phyloP scores from a whole-genome alignment of 768 basidiomycete genomes.

The Dioszegia hungarica region DNA sequence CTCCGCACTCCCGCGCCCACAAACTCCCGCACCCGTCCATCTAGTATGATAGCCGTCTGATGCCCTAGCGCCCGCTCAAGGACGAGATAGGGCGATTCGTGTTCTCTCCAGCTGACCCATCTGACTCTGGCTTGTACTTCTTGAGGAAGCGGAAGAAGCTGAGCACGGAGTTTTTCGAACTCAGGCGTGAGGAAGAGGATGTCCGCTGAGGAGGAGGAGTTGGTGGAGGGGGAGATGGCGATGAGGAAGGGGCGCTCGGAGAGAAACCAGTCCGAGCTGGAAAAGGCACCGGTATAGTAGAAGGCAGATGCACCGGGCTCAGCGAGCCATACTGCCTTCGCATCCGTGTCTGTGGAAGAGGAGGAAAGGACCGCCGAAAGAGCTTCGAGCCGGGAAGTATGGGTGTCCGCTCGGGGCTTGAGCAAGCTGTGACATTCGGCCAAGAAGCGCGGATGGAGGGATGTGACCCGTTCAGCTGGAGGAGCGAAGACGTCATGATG shows the following conservation, averaged over 20 bases:
- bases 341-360: neutral
- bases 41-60: slow-evolving; percentile 53
- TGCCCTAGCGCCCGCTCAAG: slow-evolving; percentile 49
- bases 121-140: slow-evolving; percentile 41
- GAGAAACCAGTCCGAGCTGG: slow-evolving; percentile 60
- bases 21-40: slow-evolving; percentile 30
- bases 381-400: slow-evolving; percentile 12
- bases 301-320: slow-evolving; percentile 70
- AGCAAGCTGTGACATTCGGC: slow-evolving; percentile 14
- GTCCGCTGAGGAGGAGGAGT: neutral
- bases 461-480: neutral
- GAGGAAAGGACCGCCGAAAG: slow-evolving; percentile 4
- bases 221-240: slow-evolving; percentile 55
- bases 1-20: slow-evolving; percentile 60
- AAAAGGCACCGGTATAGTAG: slow-evolving; percentile 68
- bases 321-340: slow-evolving; percentile 57
- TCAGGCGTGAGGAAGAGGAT: slow-evolving; percentile 67
- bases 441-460: slow-evolving; percentile 11
- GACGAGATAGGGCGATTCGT: slow-evolving; percentile 62
- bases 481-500: neutral
- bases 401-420: slow-evolving; percentile 1
- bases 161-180: slow-evolving; percentile 72
- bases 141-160: slow-evolving; percentile 56
- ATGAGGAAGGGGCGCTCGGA: slow-evolving; percentile 76
- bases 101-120: slow-evolving; percentile 57